phyloP scores from a whole-genome alignment of 176 grass and related monocot species.

The Hsuehochloa calcarea region DNA sequence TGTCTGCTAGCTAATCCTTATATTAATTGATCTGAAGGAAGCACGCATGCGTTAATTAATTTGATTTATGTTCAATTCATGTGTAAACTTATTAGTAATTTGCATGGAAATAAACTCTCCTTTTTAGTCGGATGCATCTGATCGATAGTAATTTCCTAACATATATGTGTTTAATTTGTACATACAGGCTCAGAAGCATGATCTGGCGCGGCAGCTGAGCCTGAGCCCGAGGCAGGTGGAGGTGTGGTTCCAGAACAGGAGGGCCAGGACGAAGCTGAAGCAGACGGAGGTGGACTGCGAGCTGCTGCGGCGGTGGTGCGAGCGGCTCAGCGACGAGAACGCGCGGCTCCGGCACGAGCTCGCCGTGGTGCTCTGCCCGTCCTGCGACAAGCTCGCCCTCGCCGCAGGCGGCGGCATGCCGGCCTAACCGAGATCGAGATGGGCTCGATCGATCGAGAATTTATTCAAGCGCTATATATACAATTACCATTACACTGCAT shows the following conservation, averaged over 20 bases:
- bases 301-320: constrained; percentile 50
- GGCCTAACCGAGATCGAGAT: not conserved
- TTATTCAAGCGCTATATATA: not conserved
- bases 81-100: no score
- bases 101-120: no score
- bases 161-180: not conserved
- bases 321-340: constrained; percentile 52
- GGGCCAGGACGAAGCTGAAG: constrained; percentile 60
- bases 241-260: constrained; percentile 62
- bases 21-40: not conserved
- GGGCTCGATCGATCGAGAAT: not conserved
- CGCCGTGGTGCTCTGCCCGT: constrained; percentile 6
- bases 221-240: constrained; percentile 53
- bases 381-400: not conserved
- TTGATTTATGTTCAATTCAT: not conserved
- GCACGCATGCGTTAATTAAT: not conserved
- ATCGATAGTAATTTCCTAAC: no score
- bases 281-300: constrained; percentile 63
- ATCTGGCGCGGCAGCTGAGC: constrained; percentile 26
- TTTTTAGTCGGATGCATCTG: no score
- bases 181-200: constrained; percentile 51
- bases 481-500: not conserved
- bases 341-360: constrained; percentile 31
- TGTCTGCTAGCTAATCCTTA: not conserved
- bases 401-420: not conserved